phyloP scores from a whole-genome alignment of 139 green algal species.

The Protoeuglena noctilucae region DNA sequence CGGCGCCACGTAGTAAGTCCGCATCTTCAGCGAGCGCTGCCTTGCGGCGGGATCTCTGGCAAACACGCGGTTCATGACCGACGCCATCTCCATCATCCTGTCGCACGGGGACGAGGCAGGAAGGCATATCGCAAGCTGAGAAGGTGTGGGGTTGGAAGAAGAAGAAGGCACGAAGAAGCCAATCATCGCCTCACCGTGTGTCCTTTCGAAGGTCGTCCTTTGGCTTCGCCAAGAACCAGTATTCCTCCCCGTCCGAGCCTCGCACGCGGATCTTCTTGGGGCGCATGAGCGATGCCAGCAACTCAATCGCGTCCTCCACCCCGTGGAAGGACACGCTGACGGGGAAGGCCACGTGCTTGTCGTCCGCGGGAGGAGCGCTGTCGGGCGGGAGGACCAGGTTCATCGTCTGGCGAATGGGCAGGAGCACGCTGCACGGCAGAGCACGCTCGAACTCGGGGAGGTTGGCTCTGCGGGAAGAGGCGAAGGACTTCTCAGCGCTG shows the following conservation, averaged over 20 bases:
- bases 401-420: constrained; percentile 43
- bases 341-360: constrained; percentile 10
- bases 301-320: constrained; percentile 50
- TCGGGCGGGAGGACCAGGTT: constrained; percentile 26
- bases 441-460: neutral
- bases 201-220: constrained; percentile 97
- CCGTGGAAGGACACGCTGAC: constrained; percentile 4
- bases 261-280: constrained; percentile 75
- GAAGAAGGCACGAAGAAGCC: too few relatives aligned
- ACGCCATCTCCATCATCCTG: constrained; percentile 90
- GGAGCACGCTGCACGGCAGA: constrained; percentile 54
- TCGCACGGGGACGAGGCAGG: too few relatives aligned
- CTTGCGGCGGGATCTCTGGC: constrained; percentile 27
- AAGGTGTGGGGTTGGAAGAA: too few relatives aligned
- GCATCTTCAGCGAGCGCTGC: constrained; percentile 55
- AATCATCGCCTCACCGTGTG: too few relatives aligned
- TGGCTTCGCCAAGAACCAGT: constrained; percentile 91
- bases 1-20: constrained; percentile 73
- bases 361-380: constrained; percentile 9
- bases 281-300: constrained; percentile 64
- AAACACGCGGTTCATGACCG: constrained; percentile 29
- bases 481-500: too few relatives aligned
- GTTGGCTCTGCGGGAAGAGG: neutral
- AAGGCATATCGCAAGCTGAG: too few relatives aligned
- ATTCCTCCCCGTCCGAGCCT: constrained; percentile 57